Conservation (phyloP, 306 rosid genomes). For the Urtica urens region DNA sequence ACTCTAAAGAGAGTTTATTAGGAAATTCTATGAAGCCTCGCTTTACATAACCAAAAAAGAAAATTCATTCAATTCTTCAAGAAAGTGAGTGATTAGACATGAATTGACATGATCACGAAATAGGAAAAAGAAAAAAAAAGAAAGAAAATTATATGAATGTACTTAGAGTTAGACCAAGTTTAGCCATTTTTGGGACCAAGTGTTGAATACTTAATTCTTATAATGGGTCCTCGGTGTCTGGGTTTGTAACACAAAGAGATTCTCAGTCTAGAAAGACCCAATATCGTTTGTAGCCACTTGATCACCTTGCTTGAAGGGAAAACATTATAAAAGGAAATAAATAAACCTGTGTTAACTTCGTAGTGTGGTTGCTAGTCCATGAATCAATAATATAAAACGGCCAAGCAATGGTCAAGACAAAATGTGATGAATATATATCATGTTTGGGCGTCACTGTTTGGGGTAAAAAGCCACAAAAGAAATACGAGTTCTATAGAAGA, state of each 20-base stretch:
- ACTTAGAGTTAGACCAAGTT: slow-evolving; percentile 3
- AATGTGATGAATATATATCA: neutral
- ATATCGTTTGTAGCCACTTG: neutral
- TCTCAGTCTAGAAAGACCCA: neutral
- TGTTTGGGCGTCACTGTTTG: neutral
- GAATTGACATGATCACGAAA: slow-evolving; percentile 5
- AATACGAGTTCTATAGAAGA: neutral
- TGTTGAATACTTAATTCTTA: slow-evolving; percentile 26
- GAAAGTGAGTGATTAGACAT: slow-evolving; percentile 7
- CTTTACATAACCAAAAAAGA: too few species aligned
- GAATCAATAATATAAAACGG: neutral
- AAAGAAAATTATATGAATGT: too few species aligned
- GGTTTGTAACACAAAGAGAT: slow-evolving; percentile 11
- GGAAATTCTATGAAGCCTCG: too few species aligned
- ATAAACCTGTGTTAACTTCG: neutral
- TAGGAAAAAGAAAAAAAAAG: too few species aligned
- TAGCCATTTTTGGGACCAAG: slow-evolving; percentile 21
- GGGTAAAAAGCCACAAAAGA: neutral
- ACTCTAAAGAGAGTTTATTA: too few species aligned
- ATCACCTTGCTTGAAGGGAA: neutral
- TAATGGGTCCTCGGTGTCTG: slow-evolving; percentile 29
- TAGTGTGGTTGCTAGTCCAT: neutral
- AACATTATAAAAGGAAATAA: neutral
- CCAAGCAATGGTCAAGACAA: too few species aligned
- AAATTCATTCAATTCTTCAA: too few species aligned